phyloP scores from a whole-genome alignment of 2,329 filamentous ascomycete species.

The Catunica adiposa region DNA sequence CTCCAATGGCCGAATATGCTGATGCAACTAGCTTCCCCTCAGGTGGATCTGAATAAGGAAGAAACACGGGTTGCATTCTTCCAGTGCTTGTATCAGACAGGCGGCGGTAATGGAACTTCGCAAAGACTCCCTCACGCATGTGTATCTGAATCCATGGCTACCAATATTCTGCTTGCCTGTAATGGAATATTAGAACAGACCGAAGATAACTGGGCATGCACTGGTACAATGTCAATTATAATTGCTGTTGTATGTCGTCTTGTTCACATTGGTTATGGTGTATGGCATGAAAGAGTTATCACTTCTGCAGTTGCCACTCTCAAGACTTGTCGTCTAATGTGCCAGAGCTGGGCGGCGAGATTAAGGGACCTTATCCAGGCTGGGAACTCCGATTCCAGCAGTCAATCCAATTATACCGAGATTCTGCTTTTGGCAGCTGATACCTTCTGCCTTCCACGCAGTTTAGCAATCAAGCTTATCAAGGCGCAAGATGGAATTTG shows the following conservation, averaged over 20 bases:
- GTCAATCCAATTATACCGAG: not conserved
- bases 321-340: not conserved
- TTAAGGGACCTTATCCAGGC: not conserved
- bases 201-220: constrained; percentile 36
- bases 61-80: constrained; percentile 31
- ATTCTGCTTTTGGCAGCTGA: not conserved
- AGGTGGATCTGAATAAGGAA: constrained; percentile 33
- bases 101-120: constrained; percentile 19
- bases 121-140: not conserved
- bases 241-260: constrained; percentile 27
- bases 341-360: not conserved
- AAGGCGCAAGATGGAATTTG: not conserved
- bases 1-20: constrained; percentile 42
- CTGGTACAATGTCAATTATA: constrained; percentile 24
- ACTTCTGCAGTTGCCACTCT: no score
- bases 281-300: not conserved
- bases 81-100: constrained; percentile 33
- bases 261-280: constrained; percentile 16
- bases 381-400: not conserved
- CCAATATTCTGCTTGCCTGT: constrained; percentile 20
- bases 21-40: constrained; percentile 29
- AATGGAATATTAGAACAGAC: constrained; percentile 21
- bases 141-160: constrained; percentile 22
- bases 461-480: not conserved
- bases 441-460: not conserved